Percentiles rank a stretch among this genome's conserved stretches.
Conservation (phyloP, 2,329 filamentous ascomycete species). For the Diaporthe sp. region DNA sequence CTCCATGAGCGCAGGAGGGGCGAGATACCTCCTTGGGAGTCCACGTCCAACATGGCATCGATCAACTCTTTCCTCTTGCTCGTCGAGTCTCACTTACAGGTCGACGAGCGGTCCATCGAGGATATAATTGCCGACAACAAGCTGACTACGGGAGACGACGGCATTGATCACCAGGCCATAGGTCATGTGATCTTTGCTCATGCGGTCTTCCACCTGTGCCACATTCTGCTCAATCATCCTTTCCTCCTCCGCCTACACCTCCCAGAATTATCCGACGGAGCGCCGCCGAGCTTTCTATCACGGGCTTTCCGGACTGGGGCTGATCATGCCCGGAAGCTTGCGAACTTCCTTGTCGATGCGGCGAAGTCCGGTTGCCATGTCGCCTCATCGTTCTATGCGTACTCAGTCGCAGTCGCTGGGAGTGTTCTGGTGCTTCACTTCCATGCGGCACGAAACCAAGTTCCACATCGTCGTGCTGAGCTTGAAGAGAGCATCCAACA, state of each 20-base stretch:
- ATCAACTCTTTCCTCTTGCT: neutral
- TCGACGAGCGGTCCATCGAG: neutral
- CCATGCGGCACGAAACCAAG: neutral
- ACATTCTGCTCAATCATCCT: neutral
- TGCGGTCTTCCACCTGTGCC: neutral
- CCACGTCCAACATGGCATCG: neutral
- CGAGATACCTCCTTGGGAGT: neutral
- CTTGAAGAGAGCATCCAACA: neutral
- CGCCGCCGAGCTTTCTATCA: neutral
- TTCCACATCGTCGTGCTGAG: neutral
- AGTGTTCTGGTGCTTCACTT: neutral
- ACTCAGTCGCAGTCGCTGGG: neutral
- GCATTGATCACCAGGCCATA: neutral
- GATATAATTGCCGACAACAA: neutral
- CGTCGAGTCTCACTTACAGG: neutral
- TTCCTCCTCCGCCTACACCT: neutral
- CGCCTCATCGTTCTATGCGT: neutral
- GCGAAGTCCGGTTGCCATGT: constrained; percentile 1
- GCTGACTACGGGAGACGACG: neutral
- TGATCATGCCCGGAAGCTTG: neutral
- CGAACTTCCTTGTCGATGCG: neutral
- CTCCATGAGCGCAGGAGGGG: neutral
- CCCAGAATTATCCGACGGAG: neutral
- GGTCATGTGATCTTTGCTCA: neutral
- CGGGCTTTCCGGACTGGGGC: constrained; percentile 3